phyloP scores from a whole-genome alignment of 768 basidiomycete species.

The Rickenella mellea region DNA sequence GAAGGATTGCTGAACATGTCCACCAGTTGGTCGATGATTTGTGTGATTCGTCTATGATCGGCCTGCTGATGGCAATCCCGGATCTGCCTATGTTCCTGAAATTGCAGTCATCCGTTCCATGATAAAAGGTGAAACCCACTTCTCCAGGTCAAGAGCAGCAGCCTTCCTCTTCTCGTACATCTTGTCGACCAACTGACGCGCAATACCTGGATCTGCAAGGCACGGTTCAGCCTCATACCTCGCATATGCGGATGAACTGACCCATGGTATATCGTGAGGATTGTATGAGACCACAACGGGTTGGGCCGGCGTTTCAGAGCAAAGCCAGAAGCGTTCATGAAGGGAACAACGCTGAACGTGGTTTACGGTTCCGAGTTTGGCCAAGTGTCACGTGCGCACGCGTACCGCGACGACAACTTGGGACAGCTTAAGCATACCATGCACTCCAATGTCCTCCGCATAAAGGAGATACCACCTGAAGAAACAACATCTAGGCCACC shows the following conservation, averaged over 20 bases:
- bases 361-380: no score
- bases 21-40: slow-evolving; percentile 90
- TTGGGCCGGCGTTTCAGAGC: no score
- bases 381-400: no score
- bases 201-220: slow-evolving; percentile 53
- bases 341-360: no score
- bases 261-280: neutral
- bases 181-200: slow-evolving; percentile 82
- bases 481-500: no score
- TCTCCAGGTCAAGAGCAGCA: slow-evolving; percentile 92
- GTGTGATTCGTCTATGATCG: slow-evolving; percentile 70
- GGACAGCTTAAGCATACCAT: no score
- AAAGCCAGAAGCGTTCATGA: no score
- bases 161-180: slow-evolving; percentile 96
- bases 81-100: slow-evolving; percentile 46
- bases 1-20: slow-evolving; percentile 83
- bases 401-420: no score
- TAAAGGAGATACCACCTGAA: no score
- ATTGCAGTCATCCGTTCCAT: slow-evolving; percentile 6
- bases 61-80: slow-evolving; percentile 78
- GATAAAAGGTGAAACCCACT: slow-evolving; percentile 35
- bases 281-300: no score
- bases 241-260: neutral
- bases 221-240: neutral
- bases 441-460: no score